Evolutionary conservation across 202 grass and related monocot species (phyloP), one percentile per base, ranked within the genome.

Genomic region (Saccharum hybrid): DNA sequence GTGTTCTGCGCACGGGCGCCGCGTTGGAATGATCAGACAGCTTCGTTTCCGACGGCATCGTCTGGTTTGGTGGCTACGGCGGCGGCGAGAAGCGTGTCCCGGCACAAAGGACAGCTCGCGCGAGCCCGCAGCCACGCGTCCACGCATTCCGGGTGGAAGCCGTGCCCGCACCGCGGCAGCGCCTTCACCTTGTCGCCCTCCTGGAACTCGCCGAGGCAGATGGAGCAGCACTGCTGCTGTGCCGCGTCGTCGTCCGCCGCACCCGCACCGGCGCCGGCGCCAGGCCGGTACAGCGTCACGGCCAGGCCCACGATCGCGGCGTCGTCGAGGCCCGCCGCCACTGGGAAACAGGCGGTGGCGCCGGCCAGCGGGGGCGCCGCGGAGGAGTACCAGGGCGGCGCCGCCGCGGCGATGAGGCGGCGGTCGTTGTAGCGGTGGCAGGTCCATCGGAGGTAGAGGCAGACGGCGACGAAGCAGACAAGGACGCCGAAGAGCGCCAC

Each of bases 121-220:
- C 80, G 86, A 36, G 79, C 78, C 30, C 64, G 71, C 10, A 97
- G 87, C 94, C 94, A 97, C 41, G 76, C 82, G 39, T 97, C 92
- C 10, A 97, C 89, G 84, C 94, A 97, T 19, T 88, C 88, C 33
- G 84, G 76, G 86, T 97, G 92, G 88, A 97, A 94, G 5, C 74
- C 62, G 63, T 97, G 92, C 66, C 65, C 63, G 75, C 92, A 97
- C 33, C 9, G 77, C 3, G 90, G 90, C 84, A 97, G 61, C 49
- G 80, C 72, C 88, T 86, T 94, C 39, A 94, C 87, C 86, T 90
- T 89, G 42, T 93, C 90, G 43, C 90, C 85, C 14, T 86, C 79
- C 5, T 7, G 79, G 74, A 87, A 84, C 59, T 72, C 76, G 13
- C 90, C 82, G 4, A 97, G 88, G 76, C 94, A 97, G 83, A 97